Conservation (phyloP, 371 early-diverging fungal genomes). For the Mucor ambiguus region DNA sequence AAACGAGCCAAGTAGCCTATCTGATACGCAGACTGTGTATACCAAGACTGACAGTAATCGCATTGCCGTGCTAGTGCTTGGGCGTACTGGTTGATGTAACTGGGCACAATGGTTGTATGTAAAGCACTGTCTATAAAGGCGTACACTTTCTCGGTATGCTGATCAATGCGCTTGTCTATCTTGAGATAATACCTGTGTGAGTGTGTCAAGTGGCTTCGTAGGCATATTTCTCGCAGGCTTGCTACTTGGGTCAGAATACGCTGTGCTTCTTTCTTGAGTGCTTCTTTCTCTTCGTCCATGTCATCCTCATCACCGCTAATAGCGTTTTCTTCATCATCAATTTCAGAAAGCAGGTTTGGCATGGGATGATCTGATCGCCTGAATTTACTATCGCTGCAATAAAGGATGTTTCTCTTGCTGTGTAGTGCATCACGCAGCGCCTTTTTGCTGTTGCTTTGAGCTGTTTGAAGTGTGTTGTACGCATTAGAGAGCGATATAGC, state of each 20-base stretch:
- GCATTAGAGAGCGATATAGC: background rate
- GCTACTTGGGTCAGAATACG: conserved; percentile 2
- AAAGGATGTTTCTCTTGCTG: background rate
- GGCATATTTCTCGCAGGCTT: conserved; percentile 9
- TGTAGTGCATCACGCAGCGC: background rate
- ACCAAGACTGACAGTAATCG: conserved; percentile 37
- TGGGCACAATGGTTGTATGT: conserved; percentile 4
- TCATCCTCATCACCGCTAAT: background rate
- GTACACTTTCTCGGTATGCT: background rate
- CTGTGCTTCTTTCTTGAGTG: background rate
- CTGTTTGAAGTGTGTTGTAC: background rate
- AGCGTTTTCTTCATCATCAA: conserved; percentile 7
- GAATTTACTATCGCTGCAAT: background rate
- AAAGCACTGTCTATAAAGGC: conserved; percentile 2
- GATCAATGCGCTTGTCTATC: background rate
- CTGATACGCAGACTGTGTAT: conserved; percentile 25
- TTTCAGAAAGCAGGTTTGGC: conserved; percentile 10
- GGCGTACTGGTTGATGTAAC: background rate
- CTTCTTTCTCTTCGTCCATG: background rate
- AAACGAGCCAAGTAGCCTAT: conserved; percentile 33
- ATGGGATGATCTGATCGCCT: conserved; percentile 4
- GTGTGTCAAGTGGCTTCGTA: conserved; percentile 1
- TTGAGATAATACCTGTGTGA: background rate
- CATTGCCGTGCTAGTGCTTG: conserved; percentile 28
- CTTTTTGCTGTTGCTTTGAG: background rate